A percentile compares a stretch with the other conserved stretches of the same genome.
Evolutionary conservation across 2,329 filamentous ascomycete species (phyloP).

Genomic region (Colletotrichum horii): DNA sequence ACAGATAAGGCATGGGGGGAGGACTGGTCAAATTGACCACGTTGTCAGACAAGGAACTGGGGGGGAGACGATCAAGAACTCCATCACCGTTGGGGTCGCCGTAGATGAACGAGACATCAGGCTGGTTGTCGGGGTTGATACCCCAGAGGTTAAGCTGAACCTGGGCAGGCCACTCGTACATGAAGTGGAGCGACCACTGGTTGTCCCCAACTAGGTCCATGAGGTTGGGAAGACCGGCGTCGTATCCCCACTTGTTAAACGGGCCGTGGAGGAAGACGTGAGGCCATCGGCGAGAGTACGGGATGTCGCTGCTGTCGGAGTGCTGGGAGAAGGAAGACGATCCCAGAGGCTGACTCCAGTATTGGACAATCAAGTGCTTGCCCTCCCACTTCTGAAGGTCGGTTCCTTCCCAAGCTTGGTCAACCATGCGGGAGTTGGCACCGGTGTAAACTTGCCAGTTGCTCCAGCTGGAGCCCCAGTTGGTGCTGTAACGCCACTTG

Average conservation of each 20-base stretch:
- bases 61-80: slow-evolving; percentile 66
- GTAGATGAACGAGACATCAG: slow-evolving; percentile 63
- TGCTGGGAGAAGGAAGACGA: slow-evolving; percentile 67
- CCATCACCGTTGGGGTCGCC: slow-evolving; percentile 69
- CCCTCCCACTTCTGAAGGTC: slow-evolving; percentile 63
- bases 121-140: slow-evolving; percentile 66
- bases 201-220: slow-evolving; percentile 44
- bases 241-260: slow-evolving; percentile 69
- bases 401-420: slow-evolving; percentile 63
- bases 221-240: slow-evolving; percentile 48
- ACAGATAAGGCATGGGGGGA: slow-evolving; percentile 57
- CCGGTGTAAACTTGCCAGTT: slow-evolving; percentile 62
- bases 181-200: slow-evolving; percentile 64
- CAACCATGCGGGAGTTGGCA: slow-evolving; percentile 50
- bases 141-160: slow-evolving; percentile 72
- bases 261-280: slow-evolving; percentile 67
- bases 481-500: slow-evolving; percentile 66
- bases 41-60: slow-evolving; percentile 59
- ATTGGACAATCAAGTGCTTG: slow-evolving; percentile 67
- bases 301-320: slow-evolving; percentile 49
- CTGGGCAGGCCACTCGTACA: slow-evolving; percentile 67
- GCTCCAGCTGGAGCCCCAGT: slow-evolving; percentile 65
- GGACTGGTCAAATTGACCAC: slow-evolving; percentile 63
- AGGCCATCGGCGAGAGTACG: slow-evolving; percentile 55
- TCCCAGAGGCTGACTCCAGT: slow-evolving; percentile 63